These are phyloP conservation scores for Saprolegnia diclina DNA, from an alignment of 352 stramenopile genomes.

Conservation along the genomic window DNA sequence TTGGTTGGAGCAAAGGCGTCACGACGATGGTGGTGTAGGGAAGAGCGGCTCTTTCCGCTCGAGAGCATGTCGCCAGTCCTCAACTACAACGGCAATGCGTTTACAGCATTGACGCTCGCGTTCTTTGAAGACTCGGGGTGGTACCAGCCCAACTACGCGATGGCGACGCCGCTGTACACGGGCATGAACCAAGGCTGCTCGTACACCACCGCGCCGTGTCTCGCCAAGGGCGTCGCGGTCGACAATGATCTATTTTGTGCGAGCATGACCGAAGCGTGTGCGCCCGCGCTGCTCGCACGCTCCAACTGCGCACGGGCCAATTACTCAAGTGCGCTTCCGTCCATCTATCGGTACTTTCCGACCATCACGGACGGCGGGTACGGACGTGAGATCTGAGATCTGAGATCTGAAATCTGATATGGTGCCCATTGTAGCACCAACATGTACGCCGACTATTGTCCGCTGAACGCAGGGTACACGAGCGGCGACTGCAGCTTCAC, in stretches of 20 bases:
- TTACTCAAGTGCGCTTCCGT: slow-evolving; percentile 36
- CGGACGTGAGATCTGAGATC: neutral
- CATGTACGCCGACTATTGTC: slow-evolving; percentile 70
- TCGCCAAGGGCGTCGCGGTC: slow-evolving; percentile 36
- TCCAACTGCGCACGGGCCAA: slow-evolving; percentile 53
- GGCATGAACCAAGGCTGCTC: slow-evolving; percentile 22
- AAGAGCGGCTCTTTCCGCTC: slow-evolving; percentile 28
- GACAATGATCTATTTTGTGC: slow-evolving; percentile 55
- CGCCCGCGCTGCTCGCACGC: slow-evolving; percentile 53
- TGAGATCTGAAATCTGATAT: too few relatives aligned
- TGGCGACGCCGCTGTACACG: neutral
- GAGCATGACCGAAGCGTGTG: slow-evolving; percentile 53
- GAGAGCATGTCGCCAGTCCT: slow-evolving; percentile 28
- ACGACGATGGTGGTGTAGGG: neutral
- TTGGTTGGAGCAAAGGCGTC: neutral
- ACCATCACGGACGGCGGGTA: slow-evolving; percentile 41
- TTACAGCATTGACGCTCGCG: slow-evolving; percentile 20
- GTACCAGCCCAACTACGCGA: slow-evolving; percentile 26
- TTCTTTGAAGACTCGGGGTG: slow-evolving; percentile 28
- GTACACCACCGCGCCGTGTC: slow-evolving; percentile 16
- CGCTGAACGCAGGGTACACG: slow-evolving; percentile 60
- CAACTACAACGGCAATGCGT: slow-evolving; percentile 20
- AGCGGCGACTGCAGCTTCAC: slow-evolving; percentile 56
- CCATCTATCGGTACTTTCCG: slow-evolving; percentile 58
- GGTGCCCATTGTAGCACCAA: slow-evolving; percentile 30